Percentiles rank a stretch among this genome's conserved stretches.
Evolutionary conservation across 2,329 filamentous ascomycete species (phyloP).

Genomic region (Penicillium sp.): DNA sequence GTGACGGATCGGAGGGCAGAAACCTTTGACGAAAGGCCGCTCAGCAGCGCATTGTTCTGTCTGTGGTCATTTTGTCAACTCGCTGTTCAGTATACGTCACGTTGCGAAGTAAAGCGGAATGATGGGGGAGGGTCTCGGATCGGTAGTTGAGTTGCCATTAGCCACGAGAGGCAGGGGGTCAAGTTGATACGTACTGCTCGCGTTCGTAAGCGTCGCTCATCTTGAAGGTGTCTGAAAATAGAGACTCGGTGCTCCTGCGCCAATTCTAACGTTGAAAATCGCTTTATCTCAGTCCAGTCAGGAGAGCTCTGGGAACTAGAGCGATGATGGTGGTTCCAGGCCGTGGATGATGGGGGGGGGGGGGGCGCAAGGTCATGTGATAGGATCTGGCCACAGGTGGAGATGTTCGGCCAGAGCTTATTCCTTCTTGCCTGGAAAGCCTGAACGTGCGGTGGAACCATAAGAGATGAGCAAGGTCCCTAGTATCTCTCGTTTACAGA

Average conservation of each 20-base stretch:
- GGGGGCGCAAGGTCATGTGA: slow-evolving; percentile 9
- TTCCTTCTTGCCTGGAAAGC: not conserved
- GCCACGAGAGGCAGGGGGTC: not conserved
- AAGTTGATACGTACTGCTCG: slow-evolving; percentile 49
- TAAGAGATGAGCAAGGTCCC: no score
- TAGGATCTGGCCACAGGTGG: not conserved
- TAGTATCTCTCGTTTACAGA: no score
- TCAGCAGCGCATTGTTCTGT: slow-evolving; percentile 92
- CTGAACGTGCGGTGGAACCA: no score
- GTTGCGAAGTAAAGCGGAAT: not conserved
- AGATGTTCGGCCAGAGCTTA: not conserved
- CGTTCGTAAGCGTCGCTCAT: slow-evolving; percentile 76
- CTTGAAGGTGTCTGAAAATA: slow-evolving; percentile 9
- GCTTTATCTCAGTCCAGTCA: no score
- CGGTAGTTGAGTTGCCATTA: not conserved
- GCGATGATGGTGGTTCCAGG: no score
- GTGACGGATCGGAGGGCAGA: slow-evolving; percentile 88
- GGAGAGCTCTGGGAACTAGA: no score
- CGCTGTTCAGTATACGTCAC: not conserved
- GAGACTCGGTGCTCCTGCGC: not conserved
- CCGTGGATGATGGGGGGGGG: no score
- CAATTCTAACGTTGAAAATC: not conserved
- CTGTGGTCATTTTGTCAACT: slow-evolving; percentile 30
- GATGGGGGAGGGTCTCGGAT: not conserved
- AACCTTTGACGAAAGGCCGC: slow-evolving; percentile 86